Base-by-base conservation (phyloP, 306 rosid genomes). In the Vigna angularis region DNA sequence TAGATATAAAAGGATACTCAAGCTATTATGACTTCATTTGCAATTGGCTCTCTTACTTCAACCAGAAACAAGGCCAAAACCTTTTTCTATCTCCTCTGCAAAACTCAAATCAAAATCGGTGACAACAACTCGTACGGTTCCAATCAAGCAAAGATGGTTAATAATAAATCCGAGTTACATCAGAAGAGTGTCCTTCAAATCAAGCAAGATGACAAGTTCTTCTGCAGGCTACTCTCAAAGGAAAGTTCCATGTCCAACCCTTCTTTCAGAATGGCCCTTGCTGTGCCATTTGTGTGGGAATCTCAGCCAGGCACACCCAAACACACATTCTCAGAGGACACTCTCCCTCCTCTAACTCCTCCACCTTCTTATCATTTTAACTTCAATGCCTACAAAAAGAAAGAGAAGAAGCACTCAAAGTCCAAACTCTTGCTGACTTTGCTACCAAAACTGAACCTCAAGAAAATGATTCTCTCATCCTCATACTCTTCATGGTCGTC, bases 241-340 rank as follows among this genome's bases (percentile, higher is more conserved):
- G 97, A 94, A 75, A 89, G 81, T 79, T 92, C 98, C n/a, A 56
- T 79, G 48, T 77, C 89, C 7, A 72, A 83, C 34, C 86, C 90
- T 24, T 92, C 98, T 53, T 86, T 92, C 26, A 89, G 88, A 73
- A 79, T 92, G 24, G n/a, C 90, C 7, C 81, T 90, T 36, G 85
- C 90, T 3, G 78, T 95, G 6, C 97, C 98, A 0, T 92, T 95
- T 77, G 58, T 76, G 28, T 94, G 97, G 97, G 98, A 94, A 72
- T 92, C 97, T 71, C 84, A 78, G 48, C 98, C 98, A 20, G 97
- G 98, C 2, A 94, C 95, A 1, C 97, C 98, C 0, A 92, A 90
- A 56, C 49, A 82, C 56, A 83, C 84, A 32, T 75, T 87, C 65
- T 75, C 85, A 48, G 86, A 89, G 15, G 67, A 68, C 74, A 68